These are phyloP conservation scores for Ziziphus jujuba DNA, from an alignment of 306 rosid genomes.

Conservation along the genomic window DNA sequence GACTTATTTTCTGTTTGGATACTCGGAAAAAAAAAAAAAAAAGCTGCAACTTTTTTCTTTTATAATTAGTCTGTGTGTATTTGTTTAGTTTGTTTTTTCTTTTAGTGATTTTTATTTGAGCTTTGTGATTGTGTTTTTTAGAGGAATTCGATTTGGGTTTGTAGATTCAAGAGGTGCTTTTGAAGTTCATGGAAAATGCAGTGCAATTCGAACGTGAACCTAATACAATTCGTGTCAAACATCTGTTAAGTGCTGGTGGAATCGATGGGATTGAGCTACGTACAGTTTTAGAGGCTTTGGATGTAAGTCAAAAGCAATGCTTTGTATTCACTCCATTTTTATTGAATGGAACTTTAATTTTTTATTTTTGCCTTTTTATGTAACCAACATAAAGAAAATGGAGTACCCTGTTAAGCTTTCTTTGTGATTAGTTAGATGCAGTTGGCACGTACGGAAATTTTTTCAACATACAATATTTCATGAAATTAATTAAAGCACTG, in stretches of 20 bases:
- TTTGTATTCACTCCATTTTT: slow-evolving; percentile 7
- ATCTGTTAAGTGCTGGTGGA: slow-evolving; percentile 40
- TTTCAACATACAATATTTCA: not conserved
- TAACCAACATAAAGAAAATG: not conserved
- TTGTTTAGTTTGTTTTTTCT: slow-evolving; percentile 16
- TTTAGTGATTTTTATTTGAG: slow-evolving; percentile 57
- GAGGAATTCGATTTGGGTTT: slow-evolving; percentile 89
- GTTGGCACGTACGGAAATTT: no score
- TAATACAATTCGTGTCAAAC: slow-evolving; percentile 53
- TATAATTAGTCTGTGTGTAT: not conserved
- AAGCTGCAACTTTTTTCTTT: not conserved
- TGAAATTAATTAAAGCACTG: not conserved
- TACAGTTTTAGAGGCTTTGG: slow-evolving; percentile 80
- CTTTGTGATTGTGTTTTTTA: slow-evolving; percentile 67
- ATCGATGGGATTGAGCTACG: slow-evolving; percentile 48
- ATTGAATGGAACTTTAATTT: not conserved
- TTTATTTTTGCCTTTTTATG: no score
- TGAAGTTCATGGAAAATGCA: slow-evolving; percentile 73
- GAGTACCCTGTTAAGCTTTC: not conserved
- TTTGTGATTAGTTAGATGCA: not conserved
- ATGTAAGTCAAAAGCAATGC: slow-evolving; percentile 50
- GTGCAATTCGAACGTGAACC: slow-evolving; percentile 65
- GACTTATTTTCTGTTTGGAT: not conserved
- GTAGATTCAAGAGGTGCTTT: slow-evolving; percentile 91
- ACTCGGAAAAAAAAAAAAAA: no score